Percentiles rank a stretch among this genome's conserved stretches.
phyloP scores from a whole-genome alignment of 306 rosid species.

The Lathyrus oleraceus region DNA sequence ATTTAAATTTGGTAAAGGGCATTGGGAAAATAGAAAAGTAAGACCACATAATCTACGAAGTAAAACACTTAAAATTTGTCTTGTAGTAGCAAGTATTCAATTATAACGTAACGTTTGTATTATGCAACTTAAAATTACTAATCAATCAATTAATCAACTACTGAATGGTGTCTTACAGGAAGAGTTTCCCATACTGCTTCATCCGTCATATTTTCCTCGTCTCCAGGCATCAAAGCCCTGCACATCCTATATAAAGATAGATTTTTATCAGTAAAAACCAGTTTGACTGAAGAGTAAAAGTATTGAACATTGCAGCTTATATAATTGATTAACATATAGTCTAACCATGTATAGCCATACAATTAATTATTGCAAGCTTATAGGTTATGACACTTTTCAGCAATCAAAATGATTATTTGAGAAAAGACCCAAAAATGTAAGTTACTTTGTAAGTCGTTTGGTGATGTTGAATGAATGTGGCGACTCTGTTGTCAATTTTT shows the following conservation, averaged over 20 bases:
- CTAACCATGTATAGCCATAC: conserved; percentile 9
- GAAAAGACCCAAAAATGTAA: conserved; percentile 13
- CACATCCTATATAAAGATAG: conserved; percentile 76
- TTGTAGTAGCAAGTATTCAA: background rate
- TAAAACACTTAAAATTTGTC: conserved; percentile 24
- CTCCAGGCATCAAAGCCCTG: conserved; percentile 92
- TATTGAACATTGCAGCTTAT: conserved; percentile 5
- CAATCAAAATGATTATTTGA: conserved; percentile 7
- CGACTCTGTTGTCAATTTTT: conserved; percentile 8
- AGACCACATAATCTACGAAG: conserved; percentile 16
- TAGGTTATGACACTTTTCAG: conserved; percentile 3
- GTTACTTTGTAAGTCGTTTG: conserved; percentile 11
- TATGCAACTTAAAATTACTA: background rate
- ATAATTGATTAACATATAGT: conserved; percentile 2
- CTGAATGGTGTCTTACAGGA: conserved; percentile 72
- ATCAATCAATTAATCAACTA: conserved; percentile 31
- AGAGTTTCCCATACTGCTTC: conserved; percentile 98
- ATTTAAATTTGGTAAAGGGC: conserved; percentile 41
- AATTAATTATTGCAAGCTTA: conserved; percentile 9
- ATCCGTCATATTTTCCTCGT: conserved; percentile 75
- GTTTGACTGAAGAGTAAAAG: conserved; percentile 17
- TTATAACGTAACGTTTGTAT: conserved; percentile 11
- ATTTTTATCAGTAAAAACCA: conserved; percentile 31
- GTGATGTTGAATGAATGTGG: conserved; percentile 7
- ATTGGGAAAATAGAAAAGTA: conserved; percentile 9